A percentile compares a stretch with the other conserved stretches of the same genome.
Conservation (phyloP, 768 basidiomycete species). For the Solioccasus polychromus region DNA sequence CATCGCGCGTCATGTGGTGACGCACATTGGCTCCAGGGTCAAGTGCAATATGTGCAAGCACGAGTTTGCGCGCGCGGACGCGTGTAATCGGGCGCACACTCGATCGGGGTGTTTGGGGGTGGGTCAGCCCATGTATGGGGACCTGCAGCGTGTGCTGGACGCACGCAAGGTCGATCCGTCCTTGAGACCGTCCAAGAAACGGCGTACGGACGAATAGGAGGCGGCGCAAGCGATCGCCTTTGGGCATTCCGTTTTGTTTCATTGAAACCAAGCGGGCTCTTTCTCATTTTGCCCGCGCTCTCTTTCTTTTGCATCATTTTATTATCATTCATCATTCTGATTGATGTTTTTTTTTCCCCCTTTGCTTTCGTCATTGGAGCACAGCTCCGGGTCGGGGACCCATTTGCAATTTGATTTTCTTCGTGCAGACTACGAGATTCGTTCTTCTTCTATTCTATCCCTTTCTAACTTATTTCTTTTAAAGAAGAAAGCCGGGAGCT, state of each 20-base stretch:
- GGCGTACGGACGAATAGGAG: constrained; percentile 25
- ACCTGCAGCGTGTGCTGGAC: constrained; percentile 25
- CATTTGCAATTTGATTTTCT: too few relatives aligned
- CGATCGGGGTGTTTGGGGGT: constrained; percentile 31
- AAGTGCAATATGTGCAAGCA: constrained; percentile 29
- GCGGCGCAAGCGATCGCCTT: neutral
- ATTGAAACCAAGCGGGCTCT: neutral
- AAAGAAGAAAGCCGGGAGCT: neutral
- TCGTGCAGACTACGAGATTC: too few relatives aligned
- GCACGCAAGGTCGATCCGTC: constrained; percentile 25
- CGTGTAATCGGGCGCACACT: constrained; percentile 33
- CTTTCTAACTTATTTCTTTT: constrained; percentile 19
- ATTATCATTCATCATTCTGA: too few relatives aligned
- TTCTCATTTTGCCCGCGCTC: neutral
- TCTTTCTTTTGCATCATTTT: too few relatives aligned
- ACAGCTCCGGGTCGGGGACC: too few relatives aligned
- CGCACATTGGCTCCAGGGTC: constrained; percentile 30
- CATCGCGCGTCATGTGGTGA: constrained; percentile 32
- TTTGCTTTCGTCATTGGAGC: too few relatives aligned
- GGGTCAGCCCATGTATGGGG: constrained; percentile 31
- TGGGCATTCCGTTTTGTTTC: constrained; percentile 1
- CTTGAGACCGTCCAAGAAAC: constrained; percentile 27
- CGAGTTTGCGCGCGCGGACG: constrained; percentile 33
- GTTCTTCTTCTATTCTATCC: neutral
- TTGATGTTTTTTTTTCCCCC: too few relatives aligned